Conservation (phyloP, 257 asterid species). For the Nicotiana otophora region DNA sequence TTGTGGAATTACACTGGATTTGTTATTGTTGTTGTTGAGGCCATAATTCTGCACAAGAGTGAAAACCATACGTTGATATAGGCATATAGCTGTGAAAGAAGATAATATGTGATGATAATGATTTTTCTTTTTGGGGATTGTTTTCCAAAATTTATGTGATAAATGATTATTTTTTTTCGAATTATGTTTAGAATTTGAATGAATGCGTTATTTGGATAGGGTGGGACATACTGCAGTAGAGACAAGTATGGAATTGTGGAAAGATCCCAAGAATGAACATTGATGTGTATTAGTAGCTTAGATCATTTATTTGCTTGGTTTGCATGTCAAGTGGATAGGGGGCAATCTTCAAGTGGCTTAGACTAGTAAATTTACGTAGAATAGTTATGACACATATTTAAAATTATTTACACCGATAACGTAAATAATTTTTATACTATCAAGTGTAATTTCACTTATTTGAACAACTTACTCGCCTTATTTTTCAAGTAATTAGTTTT, state of each 20-base stretch:
- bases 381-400: too few species aligned
- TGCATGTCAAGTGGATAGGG: conserved; percentile 53
- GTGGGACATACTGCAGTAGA: conserved; percentile 36
- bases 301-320: conserved; percentile 58
- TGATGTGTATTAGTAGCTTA: conserved; percentile 25
- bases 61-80: background rate
- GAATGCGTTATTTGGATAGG: conserved; percentile 25
- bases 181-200: background rate
- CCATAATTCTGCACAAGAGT: background rate
- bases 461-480: background rate
- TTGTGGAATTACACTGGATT: too few species aligned
- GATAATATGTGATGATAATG: background rate
- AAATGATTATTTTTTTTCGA: too few species aligned
- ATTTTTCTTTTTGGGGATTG: background rate
- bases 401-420: background rate
- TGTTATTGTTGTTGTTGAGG: background rate
- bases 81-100: background rate
- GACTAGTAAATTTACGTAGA: background rate
- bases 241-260: conserved; percentile 17
- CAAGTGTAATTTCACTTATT: background rate
- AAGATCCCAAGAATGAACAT: conserved; percentile 29
- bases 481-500: background rate
- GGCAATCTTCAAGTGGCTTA: conserved; percentile 49
- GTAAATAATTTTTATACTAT: background rate
- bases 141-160: too few species aligned